Evolutionary conservation across 1,284 basidiomycete genomes (phyloP).

Genomic region (Lignosus rhinocerotis): DNA sequence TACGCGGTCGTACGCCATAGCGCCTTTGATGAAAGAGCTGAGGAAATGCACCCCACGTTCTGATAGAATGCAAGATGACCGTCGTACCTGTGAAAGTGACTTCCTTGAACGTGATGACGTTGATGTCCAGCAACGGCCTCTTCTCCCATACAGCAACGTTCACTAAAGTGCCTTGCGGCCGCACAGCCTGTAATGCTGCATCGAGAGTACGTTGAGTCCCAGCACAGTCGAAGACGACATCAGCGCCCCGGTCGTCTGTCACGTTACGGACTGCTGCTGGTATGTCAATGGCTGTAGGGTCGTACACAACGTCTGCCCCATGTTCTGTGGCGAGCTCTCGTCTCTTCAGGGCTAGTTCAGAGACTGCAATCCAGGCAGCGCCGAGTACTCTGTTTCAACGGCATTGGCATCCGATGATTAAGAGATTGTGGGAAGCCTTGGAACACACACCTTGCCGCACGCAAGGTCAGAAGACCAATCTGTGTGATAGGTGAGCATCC

Average conservation of each 20-base stretch:
- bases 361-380: slow-evolving; percentile 31
- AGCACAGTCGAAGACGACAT: slow-evolving; percentile 37
- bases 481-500: neutral
- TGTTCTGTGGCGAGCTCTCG: slow-evolving; percentile 29
- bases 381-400: slow-evolving; percentile 11
- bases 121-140: slow-evolving; percentile 29
- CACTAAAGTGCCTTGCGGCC: slow-evolving; percentile 31
- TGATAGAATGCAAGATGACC: no score
- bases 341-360: slow-evolving; percentile 31
- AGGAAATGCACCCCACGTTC: neutral
- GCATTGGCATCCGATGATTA: neutral
- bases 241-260: slow-evolving; percentile 31
- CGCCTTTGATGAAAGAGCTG: neutral
- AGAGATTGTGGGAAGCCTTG: neutral
- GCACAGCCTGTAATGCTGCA: slow-evolving; percentile 28
- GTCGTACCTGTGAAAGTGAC: slow-evolving; percentile 26
- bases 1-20: slow-evolving; percentile 28
- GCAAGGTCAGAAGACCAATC: slow-evolving; percentile 13
- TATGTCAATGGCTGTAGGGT: slow-evolving; percentile 24
- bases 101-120: slow-evolving; percentile 31
- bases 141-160: slow-evolving; percentile 34
- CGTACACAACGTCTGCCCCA: slow-evolving; percentile 30
- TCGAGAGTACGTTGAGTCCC: slow-evolving; percentile 31
- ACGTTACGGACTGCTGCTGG: slow-evolving; percentile 20
- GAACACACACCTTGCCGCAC: slow-evolving; percentile 9